Percentiles rank a stretch among this genome's conserved stretches.
Conservation (phyloP, 768 basidiomycete genomes). For the Lactifluus piperatus region DNA sequence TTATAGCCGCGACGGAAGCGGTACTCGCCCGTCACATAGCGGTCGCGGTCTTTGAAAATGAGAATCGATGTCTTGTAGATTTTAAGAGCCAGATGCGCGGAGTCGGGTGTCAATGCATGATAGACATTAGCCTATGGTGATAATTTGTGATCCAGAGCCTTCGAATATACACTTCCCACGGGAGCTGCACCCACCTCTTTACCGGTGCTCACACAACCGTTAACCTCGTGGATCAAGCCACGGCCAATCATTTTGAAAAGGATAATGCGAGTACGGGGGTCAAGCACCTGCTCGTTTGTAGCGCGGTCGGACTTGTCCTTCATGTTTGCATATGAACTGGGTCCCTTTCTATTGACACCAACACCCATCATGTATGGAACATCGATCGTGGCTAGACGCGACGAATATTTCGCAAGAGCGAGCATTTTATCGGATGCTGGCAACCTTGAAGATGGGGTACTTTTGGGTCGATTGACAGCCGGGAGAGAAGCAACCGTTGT, state of each 20-base stretch:
- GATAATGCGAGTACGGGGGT: slow-evolving; percentile 89
- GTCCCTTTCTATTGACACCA: slow-evolving; percentile 88
- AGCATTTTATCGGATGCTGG: slow-evolving; percentile 65
- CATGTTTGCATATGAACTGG: slow-evolving; percentile 73
- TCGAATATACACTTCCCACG: background rate
- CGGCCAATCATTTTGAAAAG: slow-evolving; percentile 94
- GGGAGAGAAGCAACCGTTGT: slow-evolving; percentile 54
- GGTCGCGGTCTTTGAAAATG: slow-evolving; percentile 94
- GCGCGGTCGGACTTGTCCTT: slow-evolving; percentile 98
- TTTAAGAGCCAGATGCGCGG: slow-evolving; percentile 77
- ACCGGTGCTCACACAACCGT: slow-evolving; percentile 94
- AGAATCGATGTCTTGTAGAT: slow-evolving; percentile 99
- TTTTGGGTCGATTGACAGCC: slow-evolving; percentile 57
- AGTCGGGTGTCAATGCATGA: slow-evolving; percentile 58
- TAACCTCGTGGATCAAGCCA: slow-evolving; percentile 80
- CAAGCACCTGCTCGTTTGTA: slow-evolving; percentile 94
- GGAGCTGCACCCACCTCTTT: slow-evolving; percentile 67
- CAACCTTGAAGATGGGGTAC: slow-evolving; percentile 36
- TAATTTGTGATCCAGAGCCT: background rate
- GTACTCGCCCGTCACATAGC: slow-evolving; percentile 92
- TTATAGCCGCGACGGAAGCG: slow-evolving; percentile 87
- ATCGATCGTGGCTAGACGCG: slow-evolving; percentile 67
- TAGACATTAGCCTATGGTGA: slow-evolving; percentile 85
- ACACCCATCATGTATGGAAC: slow-evolving; percentile 58
- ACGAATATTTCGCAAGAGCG: slow-evolving; percentile 67